A percentile compares a stretch with the other conserved stretches of the same genome.
Evolutionary conservation across 352 stramenopile species (phyloP).

Genomic region (Globisporangium heterothallicum): DNA sequence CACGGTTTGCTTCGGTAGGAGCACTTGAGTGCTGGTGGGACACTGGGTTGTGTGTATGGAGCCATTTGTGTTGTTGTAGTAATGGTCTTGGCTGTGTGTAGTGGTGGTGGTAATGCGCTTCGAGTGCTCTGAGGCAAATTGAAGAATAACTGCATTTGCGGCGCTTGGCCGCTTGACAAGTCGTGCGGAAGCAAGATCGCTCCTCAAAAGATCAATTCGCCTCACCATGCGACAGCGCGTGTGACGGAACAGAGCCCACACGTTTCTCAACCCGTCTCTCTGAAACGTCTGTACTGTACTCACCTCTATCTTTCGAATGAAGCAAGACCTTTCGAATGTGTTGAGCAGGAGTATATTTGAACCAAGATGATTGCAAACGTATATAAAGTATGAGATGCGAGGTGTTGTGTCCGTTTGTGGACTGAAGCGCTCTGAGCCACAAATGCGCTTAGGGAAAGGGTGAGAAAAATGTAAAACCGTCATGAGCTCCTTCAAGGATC

Average conservation of each 20-base stretch:
- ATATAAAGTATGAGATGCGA: too few species aligned
- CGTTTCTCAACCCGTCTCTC: too few species aligned
- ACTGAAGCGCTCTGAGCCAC: too few species aligned
- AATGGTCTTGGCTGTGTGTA: background rate
- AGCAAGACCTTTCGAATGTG: too few species aligned
- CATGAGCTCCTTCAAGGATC: too few species aligned
- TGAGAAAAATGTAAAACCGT: too few species aligned
- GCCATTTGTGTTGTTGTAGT: background rate
- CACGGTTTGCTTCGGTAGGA: constrained; percentile 33
- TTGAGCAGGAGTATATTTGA: too few species aligned
- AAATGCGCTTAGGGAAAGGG: too few species aligned
- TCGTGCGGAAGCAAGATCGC: background rate
- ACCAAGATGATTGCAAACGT: too few species aligned
- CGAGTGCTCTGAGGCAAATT: constrained; percentile 2
- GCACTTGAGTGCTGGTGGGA: constrained; percentile 9
- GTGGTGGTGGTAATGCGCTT: background rate
- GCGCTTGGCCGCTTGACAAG: background rate
- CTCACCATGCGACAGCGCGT: background rate
- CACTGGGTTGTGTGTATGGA: background rate
- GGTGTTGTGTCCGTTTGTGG: too few species aligned
- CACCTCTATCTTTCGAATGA: too few species aligned
- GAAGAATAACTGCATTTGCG: background rate
- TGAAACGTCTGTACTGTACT: too few species aligned
- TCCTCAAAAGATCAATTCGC: background rate
- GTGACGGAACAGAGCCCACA: background rate